Evolutionary conservation across 352 stramenopile genomes (phyloP), one percentile per base, ranked within the genome.

Genomic region (Aphanomyces invadans): DNA sequence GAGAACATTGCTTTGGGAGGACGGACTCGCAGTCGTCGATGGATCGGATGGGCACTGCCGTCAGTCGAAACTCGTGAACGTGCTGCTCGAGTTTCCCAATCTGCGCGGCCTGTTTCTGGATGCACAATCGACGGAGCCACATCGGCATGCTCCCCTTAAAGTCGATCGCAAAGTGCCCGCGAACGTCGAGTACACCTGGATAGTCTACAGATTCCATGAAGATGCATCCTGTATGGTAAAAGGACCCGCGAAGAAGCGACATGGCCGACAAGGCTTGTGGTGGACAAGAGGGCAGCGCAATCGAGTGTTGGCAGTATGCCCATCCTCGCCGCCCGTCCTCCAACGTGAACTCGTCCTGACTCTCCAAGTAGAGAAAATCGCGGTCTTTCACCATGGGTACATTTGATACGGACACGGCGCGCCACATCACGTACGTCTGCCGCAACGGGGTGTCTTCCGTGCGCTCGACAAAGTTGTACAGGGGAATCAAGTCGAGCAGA

Each of bases 371-470:
- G 26, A 66, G 31, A 26, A 54, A 66, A 59, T 66, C 59, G 23
- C 59, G 59, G 46, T 66, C 59, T 19, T 57, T n/a, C 15, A 66
- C 32, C 17, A 66, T 66, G 17, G 59, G 59, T 21, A 66, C 38
- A n/a, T 36, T 12, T 38, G 38, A 55, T 10, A 17, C 29, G 28
- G 10, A 19, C 26, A 42, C 59, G 21, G 25, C 36, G n/a, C n/a
- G n/a, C 59, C 59, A 66, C n/a, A 55, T 66, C 26, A 66, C 59
- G 32, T 66, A 66, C 12, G 55, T 44, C 33, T 66, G 59, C 10
- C 55, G 59, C 1, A 66, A 21, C 33, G 59, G 59, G 10, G n/a
- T 9, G n/a, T 29, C 42, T 10, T 4, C 5, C 28, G 42, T 45
- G 1, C 59, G 36, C 42, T 66, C 36, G 32, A 66, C 38, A 25